These are phyloP conservation scores for Heliamphora pulchella DNA, from an alignment of 179 eudicot genomes.

Conservation along the genomic window DNA sequence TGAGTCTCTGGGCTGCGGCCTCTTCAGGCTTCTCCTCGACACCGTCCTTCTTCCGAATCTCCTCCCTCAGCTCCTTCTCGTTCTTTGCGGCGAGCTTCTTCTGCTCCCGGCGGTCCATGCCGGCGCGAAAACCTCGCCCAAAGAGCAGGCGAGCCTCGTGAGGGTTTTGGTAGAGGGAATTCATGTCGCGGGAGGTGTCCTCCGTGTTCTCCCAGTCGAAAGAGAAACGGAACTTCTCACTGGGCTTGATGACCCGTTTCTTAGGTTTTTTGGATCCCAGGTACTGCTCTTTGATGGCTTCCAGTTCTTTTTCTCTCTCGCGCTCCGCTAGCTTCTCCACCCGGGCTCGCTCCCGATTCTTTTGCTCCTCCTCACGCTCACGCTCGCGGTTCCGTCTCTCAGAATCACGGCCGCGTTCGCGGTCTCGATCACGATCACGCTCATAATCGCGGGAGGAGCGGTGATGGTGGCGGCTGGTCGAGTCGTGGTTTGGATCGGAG, in stretches of 20 bases:
- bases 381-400: conserved; percentile 40
- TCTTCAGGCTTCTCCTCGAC: conserved; percentile 60
- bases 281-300: conserved; percentile 80
- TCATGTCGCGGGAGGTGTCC: conserved; percentile 89
- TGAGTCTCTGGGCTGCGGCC: conserved; percentile 53
- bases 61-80: conserved; percentile 71
- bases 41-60: conserved; percentile 72
- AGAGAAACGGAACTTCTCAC: conserved; percentile 84
- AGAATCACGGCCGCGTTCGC: conserved; percentile 32
- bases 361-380: conserved; percentile 60
- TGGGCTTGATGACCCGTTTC: conserved; percentile 81
- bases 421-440: conserved; percentile 27
- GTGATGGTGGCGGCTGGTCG: conserved; percentile 7
- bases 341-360: conserved; percentile 54
- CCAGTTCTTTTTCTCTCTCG: conserved; percentile 70
- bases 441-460: conserved; percentile 21
- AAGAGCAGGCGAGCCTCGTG: conserved; percentile 81
- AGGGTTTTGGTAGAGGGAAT: conserved; percentile 69
- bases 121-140: conserved; percentile 84
- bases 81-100: conserved; percentile 84
- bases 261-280: conserved; percentile 80
- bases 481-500: conserved; percentile 10
- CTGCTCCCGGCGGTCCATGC: conserved; percentile 87
- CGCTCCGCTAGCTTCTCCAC: conserved; percentile 60
- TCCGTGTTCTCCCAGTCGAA: conserved; percentile 94